These are phyloP conservation scores for Wickerhamomyces sp. DNA, from an alignment of 1,139 yeast species.

Conservation along the genomic window DNA sequence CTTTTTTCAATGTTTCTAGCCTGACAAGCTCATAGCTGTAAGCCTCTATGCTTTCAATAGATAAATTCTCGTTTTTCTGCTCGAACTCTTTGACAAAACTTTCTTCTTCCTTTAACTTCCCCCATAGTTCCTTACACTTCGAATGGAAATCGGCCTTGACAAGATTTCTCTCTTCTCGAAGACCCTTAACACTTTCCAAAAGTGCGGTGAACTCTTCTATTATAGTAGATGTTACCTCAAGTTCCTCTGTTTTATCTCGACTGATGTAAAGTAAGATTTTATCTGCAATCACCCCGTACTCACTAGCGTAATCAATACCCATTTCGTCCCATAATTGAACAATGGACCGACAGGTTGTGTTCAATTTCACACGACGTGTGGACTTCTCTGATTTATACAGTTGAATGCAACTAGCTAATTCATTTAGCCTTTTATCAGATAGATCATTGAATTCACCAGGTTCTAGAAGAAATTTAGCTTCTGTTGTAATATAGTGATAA, in stretches of 20 bases:
- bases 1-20: slow-evolving; percentile 54
- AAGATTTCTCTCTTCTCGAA: slow-evolving; percentile 7
- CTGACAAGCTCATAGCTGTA: slow-evolving; percentile 49
- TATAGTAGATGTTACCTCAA: slow-evolving; percentile 18
- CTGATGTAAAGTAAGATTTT: slow-evolving; percentile 12
- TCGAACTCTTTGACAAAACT: slow-evolving; percentile 33
- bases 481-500: slow-evolving; percentile 20
- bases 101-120: slow-evolving; percentile 41
- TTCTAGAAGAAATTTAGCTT: slow-evolving; percentile 20
- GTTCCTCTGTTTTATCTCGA: not conserved
- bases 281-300: slow-evolving; percentile 15
- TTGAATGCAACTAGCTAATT: slow-evolving; percentile 10
- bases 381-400: slow-evolving; percentile 13
- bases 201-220: slow-evolving; percentile 17
- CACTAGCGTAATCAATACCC: slow-evolving; percentile 13
- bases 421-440: slow-evolving; percentile 17
- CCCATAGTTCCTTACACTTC: slow-evolving; percentile 46
- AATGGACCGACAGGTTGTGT: slow-evolving; percentile 10
- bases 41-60: slow-evolving; percentile 22
- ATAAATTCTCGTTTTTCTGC: slow-evolving; percentile 29
- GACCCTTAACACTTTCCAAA: slow-evolving; percentile 16
- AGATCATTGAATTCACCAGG: slow-evolving; percentile 22
- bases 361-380: slow-evolving; percentile 5
- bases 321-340: slow-evolving; percentile 13
- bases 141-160: slow-evolving; percentile 11